Conservation (phyloP, 805 yeast species). For the Kodamaea leandrae region DNA sequence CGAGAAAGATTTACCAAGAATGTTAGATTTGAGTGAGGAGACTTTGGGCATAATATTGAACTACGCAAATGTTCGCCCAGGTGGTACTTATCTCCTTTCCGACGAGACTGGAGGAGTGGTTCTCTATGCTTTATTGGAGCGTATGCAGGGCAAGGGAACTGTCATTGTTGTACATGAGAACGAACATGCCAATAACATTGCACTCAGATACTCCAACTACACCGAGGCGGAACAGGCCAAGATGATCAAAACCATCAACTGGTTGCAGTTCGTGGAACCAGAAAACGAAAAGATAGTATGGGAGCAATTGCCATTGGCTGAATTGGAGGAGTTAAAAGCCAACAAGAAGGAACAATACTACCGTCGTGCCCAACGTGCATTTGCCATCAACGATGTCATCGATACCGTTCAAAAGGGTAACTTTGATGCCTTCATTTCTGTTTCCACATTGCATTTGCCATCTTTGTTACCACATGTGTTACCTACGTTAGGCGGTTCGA, state of each 20-base stretch:
- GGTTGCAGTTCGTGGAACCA: constrained; percentile 83
- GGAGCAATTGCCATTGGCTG: constrained; percentile 49
- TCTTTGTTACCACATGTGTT: constrained; percentile 61
- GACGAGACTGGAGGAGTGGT: constrained; percentile 97
- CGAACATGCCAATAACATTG: constrained; percentile 83
- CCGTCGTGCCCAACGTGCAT: constrained; percentile 59
- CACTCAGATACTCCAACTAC: constrained; percentile 65
- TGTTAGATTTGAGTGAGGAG: constrained; percentile 83
- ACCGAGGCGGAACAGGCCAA: constrained; percentile 48
- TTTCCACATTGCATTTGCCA: constrained; percentile 68
- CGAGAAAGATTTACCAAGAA: constrained; percentile 71
- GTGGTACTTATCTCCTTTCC: constrained; percentile 81
- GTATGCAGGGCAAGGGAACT: constrained; percentile 77
- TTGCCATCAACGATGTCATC: constrained; percentile 48
- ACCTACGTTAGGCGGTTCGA: constrained; percentile 72
- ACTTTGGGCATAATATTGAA: constrained; percentile 74
- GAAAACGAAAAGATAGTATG: constrained; percentile 51
- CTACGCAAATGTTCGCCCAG: constrained; percentile 80
- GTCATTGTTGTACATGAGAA: constrained; percentile 83
- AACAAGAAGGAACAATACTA: constrained; percentile 63
- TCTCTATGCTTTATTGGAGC: constrained; percentile 79
- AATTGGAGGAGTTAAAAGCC: constrained; percentile 54
- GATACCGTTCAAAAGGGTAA: constrained; percentile 48
- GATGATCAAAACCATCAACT: constrained; percentile 67
- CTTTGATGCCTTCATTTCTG: constrained; percentile 75